Base-by-base conservation (phyloP, 225 moss, liverwort and hornwort genomes). In the Thuidium tamariscinum region DNA sequence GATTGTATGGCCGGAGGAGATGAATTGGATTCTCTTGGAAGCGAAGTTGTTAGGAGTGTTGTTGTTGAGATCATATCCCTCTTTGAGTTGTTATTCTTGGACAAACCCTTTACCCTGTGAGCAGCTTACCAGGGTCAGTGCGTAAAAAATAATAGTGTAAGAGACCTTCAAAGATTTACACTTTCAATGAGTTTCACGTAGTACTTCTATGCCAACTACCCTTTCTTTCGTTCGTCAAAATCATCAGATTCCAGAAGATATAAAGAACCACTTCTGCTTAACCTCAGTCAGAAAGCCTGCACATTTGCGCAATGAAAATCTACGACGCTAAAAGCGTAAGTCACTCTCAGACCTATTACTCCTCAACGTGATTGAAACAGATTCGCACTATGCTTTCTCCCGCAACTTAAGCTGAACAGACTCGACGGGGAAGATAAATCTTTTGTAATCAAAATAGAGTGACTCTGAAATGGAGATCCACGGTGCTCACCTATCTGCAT, bases 101-200 rank as follows among this genome's bases (percentile, higher is more conserved):
- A 99, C 69, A 99, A 90, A 32, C 98, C 97, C 88, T 99, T 99
- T 39, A 99, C 98, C 91, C 98, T 99, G 96, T 51, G 25, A 49
- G 49, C 89, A 90, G 57, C 56, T 80, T 51, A 69, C 29, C 80
- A 80, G 57, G 41, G 70, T 91, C 74, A 85, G 68, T 79, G 44
- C 85, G 74, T 51, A 51, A 46, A 75, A 77, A 57, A 37, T 26
- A 27, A 55, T 42, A 71, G 36, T 10, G 23, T 4, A 64, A 36
- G 46, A 30, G 16, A 29, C 64, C 62, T 60, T 77, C 55, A 75
- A 75, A 79, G 20, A 79, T 37, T 52, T 46, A 18, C 29, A 56
- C 41, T 54, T 13, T 60, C 73, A 44, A 39, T 68, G 41, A 85
- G 51, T 51, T 82, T 86, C 63, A 85, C 56, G 46, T 73, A 59